phyloP scores from a whole-genome alignment of 2,329 filamentous ascomycete species.

The Aspergillus quadricinctus region DNA sequence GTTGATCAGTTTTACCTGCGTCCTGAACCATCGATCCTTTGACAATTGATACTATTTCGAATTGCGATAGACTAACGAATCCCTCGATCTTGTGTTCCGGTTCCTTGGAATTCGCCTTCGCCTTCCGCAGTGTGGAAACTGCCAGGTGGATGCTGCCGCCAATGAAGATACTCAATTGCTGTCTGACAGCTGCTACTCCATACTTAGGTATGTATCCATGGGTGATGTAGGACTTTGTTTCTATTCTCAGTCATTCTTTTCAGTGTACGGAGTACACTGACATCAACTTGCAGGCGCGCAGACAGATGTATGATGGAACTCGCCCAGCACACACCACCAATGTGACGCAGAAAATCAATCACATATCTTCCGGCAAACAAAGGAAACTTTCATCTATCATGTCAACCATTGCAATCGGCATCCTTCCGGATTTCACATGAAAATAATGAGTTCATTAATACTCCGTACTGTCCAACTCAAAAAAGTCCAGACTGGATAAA shows the following conservation, averaged over 20 bases:
- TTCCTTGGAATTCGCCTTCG: conserved; percentile 6
- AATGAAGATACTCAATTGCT: neutral
- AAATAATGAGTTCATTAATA: neutral
- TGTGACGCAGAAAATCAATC: neutral
- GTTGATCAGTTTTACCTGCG: neutral
- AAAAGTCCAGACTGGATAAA: neutral
- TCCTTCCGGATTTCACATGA: neutral
- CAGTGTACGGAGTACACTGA: neutral
- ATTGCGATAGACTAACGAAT: neutral
- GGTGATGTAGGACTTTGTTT: neutral
- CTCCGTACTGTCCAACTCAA: neutral
- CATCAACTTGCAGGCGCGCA: neutral
- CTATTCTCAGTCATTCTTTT: neutral
- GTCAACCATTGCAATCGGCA: neutral
- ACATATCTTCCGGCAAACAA: neutral
- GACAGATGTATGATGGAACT: neutral
- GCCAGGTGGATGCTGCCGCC: neutral
- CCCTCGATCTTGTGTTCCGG: conserved; percentile 5
- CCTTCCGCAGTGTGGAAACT: neutral
- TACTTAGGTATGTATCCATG: too few relatives aligned
- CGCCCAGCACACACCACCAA: neutral
- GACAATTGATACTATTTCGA: neutral
- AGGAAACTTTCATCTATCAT: neutral
- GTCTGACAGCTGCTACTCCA: neutral
- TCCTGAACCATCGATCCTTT: neutral